Evolutionary conservation across 257 asterid species (phyloP), one percentile per base, ranked within the genome.

Genomic region (Penstemon newberryi): DNA sequence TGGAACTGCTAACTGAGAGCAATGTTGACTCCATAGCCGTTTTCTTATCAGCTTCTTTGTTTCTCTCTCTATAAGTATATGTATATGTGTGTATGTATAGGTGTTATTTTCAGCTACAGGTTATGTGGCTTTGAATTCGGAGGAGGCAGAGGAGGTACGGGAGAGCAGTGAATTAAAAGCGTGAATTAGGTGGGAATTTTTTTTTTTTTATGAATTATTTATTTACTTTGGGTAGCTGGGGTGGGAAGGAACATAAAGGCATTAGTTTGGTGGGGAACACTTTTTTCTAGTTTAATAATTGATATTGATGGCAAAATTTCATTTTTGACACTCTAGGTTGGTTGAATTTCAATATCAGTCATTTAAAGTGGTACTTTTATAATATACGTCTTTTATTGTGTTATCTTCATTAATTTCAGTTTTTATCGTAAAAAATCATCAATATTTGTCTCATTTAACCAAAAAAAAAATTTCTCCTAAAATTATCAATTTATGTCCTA

Each of bases 21-120:
- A 85, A 13, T 11, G 89, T 66, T 33, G 86, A 83, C 79, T 89
- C 92, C 96, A 89, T 89, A 36, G 69, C 49, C 47, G 79, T 33
- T 38, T 59, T 62, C 72, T 70, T 57, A 53, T 58, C 56, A 25
- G 63, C 54, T 55, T 60, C 39, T 43, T 5, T 18, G 49, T 63
- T 60, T 56, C 66, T 65, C 67, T 40, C 65, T 47, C 15, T 59
- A 39, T 60, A 39, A 45, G 6, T 33, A 25, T 47, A 6, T 46
- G 12, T 6, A 36, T 51, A n/a, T 7, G 36, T n/a, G 63, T 65
- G 66, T 40, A 39, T 18, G 66, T 76, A n/a, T 11, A 19, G 37
- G 68, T 13, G 70, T 12, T 58, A 55, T 40, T 66, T 40, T 37
- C 61, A 10, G 41, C 73, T 60, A 70, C 54, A 72, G 39, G 5